Conservation (phyloP, 2,329 filamentous ascomycete genomes). For the Hypoxylon sp. region DNA sequence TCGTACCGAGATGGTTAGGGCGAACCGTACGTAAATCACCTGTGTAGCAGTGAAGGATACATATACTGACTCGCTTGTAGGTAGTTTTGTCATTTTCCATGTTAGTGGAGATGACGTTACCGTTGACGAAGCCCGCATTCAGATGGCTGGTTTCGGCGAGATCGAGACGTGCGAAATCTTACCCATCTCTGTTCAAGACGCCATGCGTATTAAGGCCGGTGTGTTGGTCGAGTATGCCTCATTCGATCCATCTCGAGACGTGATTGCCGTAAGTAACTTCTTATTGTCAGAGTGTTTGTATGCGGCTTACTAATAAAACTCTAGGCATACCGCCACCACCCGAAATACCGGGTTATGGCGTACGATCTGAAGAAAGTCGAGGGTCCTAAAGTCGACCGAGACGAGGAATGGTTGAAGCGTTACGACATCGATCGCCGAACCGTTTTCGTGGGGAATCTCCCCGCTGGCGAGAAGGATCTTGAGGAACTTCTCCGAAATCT, state of each 20-base stretch:
- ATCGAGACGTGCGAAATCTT: conserved; percentile 60
- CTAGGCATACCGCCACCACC: conserved; percentile 56
- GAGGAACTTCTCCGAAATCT: conserved; percentile 48
- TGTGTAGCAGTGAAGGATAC: neutral
- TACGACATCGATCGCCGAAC: conserved; percentile 57
- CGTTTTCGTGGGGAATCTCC: conserved; percentile 55
- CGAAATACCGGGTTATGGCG: conserved; percentile 51
- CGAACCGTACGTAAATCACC: conserved; percentile 64
- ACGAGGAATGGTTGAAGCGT: conserved; percentile 52
- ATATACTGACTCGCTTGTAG: conserved; percentile 56
- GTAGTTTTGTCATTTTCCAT: conserved; percentile 64
- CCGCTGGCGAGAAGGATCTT: conserved; percentile 45
- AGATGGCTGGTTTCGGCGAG: conserved; percentile 62
- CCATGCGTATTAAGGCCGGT: conserved; percentile 56
- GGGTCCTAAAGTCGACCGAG: conserved; percentile 47
- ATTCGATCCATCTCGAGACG: conserved; percentile 67
- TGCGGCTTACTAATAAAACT: conserved; percentile 33
- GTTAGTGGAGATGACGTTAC: conserved; percentile 57
- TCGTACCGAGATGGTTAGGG: conserved; percentile 72
- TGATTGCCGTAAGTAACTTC: conserved; percentile 60
- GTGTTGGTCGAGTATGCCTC: conserved; percentile 65
- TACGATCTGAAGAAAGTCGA: conserved; percentile 54
- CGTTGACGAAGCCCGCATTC: conserved; percentile 60
- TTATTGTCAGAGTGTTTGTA: neutral
- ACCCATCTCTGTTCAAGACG: conserved; percentile 52